Evolutionary conservation across 257 asterid genomes (phyloP), one percentile per base, ranked within the genome.

Genomic region (Jasminum sambac): DNA sequence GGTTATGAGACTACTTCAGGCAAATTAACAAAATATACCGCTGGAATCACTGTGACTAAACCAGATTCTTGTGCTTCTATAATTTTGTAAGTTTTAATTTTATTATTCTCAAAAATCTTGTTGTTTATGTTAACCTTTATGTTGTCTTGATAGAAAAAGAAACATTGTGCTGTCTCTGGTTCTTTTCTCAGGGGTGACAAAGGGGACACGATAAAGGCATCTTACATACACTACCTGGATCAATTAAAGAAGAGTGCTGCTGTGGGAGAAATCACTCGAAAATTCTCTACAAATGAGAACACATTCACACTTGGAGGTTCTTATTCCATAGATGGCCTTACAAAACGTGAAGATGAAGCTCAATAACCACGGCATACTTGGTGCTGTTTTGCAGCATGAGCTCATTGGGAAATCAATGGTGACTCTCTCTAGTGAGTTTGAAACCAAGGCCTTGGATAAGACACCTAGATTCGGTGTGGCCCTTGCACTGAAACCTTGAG

Each of bases 391-490:
- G 84, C 96, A 90, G 79, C 92, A 88, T 48, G 91, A 88, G 81
- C 73, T 88, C 43, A 80, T 86, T 13, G 75, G 78, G n/a, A 90
- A 86, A 59, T 90, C 96, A 17, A 63, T 83, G 25, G 83, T 90
- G 74, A 90, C 92, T 19, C 83, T 90, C 67, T 88, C 89, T 14
- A 84, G 95, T 30, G 95, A 88, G 65, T 86, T 88, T 38, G 92
- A 90, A 82, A 90, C 92, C 79, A 86, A 84, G 80, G 95, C 95
- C 61, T 73, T 90, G 92, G 96, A 90, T 23, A 86, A 84, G 86
- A 82, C 89, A 64, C 96, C 96, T 37, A 83, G 71, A 79, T 88
- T 90, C 21, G 95, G 95, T 6, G 78, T 86, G 68, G 82, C 95
- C 25, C 83, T 90, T 55, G 89, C 92, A 65, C 85, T 88, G 39